A percentile compares a stretch with the other conserved stretches of the same genome.
These are phyloP conservation scores for Phanerodontia chrysosporium DNA, from an alignment of 768 basidiomycete genomes.

Conservation along the genomic window DNA sequence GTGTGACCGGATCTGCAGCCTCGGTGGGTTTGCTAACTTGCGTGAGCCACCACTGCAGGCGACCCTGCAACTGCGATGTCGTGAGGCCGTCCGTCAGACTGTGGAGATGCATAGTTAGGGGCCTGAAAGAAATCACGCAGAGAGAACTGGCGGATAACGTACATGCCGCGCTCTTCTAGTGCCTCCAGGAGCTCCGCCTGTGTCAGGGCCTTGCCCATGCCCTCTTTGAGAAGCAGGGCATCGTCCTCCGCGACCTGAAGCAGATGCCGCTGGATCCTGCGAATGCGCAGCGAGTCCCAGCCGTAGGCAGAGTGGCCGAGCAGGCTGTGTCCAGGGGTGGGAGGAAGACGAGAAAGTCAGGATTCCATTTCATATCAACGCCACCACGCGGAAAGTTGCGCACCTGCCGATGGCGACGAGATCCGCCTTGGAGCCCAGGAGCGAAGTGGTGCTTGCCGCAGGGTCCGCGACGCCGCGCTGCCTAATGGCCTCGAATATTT, in stretches of 20 bases:
- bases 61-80: slow-evolving; percentile 42
- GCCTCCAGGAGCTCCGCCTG: slow-evolving; percentile 57
- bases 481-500: slow-evolving; percentile 19
- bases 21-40: slow-evolving; percentile 33
- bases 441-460: slow-evolving; percentile 31
- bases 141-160: slow-evolving; percentile 27
- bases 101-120: background rate
- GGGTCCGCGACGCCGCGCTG: slow-evolving; percentile 20
- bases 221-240: slow-evolving; percentile 49
- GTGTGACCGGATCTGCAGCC: slow-evolving; percentile 36
- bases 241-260: slow-evolving; percentile 55
- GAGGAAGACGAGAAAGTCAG: background rate
- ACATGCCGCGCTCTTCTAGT: slow-evolving; percentile 77
- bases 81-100: slow-evolving; percentile 38
- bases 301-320: slow-evolving; percentile 17
- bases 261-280: slow-evolving; percentile 36
- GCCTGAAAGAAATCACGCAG: no score
- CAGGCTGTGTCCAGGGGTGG: background rate
- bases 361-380: background rate
- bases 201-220: slow-evolving; percentile 40
- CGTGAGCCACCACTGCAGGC: slow-evolving; percentile 64
- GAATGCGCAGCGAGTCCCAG: slow-evolving; percentile 25
- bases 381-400: slow-evolving; percentile 15
- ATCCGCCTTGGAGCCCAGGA: slow-evolving; percentile 23
- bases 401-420: slow-evolving; percentile 53